phyloP scores from a whole-genome alignment of 139 green algal species.

The Yamagishiella unicocca region DNA sequence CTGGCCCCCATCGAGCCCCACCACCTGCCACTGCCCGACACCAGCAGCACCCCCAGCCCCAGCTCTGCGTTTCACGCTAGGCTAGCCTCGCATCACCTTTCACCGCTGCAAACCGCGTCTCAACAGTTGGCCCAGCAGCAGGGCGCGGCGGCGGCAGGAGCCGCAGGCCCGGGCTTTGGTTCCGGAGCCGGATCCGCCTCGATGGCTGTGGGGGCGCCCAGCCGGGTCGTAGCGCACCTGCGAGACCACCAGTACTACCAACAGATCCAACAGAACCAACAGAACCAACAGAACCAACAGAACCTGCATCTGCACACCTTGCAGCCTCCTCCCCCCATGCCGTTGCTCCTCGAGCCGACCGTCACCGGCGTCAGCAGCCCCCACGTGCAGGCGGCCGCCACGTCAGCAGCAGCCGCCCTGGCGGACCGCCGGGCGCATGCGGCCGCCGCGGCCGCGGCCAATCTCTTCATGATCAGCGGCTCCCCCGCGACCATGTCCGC shows the following conservation, averaged over 20 bases:
- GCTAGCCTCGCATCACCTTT: neutral
- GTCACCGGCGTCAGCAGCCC: neutral
- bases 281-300: neutral
- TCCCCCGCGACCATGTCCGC: neutral
- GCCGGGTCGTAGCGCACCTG: neutral
- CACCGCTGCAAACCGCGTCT: neutral
- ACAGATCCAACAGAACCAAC: neutral
- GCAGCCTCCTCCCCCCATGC: neutral
- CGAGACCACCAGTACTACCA: neutral
- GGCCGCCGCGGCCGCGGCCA: neutral
- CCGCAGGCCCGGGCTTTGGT: neutral
- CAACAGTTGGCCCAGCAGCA: neutral
- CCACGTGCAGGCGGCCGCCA: too few relatives aligned
- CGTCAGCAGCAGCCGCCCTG: neutral
- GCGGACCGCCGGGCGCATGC: too few relatives aligned
- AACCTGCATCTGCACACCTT: neutral
- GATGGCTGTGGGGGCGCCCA: neutral
- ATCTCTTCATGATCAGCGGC: neutral
- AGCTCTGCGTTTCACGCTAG: too few relatives aligned
- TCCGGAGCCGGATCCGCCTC: neutral
- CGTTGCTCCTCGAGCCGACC: neutral
- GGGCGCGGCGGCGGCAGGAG: neutral
- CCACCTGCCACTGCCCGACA: too few relatives aligned
- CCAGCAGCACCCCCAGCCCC: too few relatives aligned
- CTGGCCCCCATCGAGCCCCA: too few relatives aligned